phyloP scores from a whole-genome alignment of 495 filamentous ascomycete genomes.

The Penicillium argentinense region DNA sequence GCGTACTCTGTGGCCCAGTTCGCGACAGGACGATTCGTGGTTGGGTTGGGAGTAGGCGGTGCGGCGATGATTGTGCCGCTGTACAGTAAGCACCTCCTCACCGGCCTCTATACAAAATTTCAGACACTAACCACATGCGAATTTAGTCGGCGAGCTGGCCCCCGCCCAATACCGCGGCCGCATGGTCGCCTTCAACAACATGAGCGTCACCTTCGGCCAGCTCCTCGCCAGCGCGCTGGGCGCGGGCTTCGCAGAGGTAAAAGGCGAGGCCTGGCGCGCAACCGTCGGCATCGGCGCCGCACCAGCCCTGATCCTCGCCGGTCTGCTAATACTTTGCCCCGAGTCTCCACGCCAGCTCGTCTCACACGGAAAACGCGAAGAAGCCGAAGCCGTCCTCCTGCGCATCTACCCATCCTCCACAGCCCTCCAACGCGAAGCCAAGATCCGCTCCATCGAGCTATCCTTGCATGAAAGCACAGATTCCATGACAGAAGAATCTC shows the following conservation, averaged over 20 bases:
- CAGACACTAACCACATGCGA: neutral
- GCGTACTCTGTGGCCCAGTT: slow-evolving; percentile 49
- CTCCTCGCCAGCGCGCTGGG: slow-evolving; percentile 51
- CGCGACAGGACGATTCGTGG: slow-evolving; percentile 48
- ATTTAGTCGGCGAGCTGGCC: slow-evolving; percentile 42
- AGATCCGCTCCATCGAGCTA: slow-evolving; percentile 36
- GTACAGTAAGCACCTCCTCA: slow-evolving; percentile 26
- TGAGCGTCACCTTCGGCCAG: slow-evolving; percentile 55
- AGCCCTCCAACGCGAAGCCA: slow-evolving; percentile 34
- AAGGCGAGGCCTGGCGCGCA: slow-evolving; percentile 46
- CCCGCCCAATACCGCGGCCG: slow-evolving; percentile 52
- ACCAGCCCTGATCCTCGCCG: slow-evolving; percentile 42
- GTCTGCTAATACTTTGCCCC: slow-evolving; percentile 45
- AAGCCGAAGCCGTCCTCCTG: slow-evolving; percentile 34
- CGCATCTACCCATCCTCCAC: slow-evolving; percentile 39
- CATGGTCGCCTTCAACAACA: slow-evolving; percentile 56
- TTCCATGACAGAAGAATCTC: slow-evolving; percentile 25
- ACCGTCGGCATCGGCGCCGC: slow-evolving; percentile 50
- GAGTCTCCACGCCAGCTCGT: slow-evolving; percentile 54
- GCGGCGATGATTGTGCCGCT: slow-evolving; percentile 51
- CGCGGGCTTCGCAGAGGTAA: slow-evolving; percentile 48
- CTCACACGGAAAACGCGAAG: slow-evolving; percentile 38
- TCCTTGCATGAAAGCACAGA: slow-evolving; percentile 34
- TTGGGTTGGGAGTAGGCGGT: slow-evolving; percentile 53
- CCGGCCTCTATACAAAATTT: neutral